Evolutionary conservation across 2,329 filamentous ascomycete species (phyloP).

Genomic region (Aspergillus sp.): DNA sequence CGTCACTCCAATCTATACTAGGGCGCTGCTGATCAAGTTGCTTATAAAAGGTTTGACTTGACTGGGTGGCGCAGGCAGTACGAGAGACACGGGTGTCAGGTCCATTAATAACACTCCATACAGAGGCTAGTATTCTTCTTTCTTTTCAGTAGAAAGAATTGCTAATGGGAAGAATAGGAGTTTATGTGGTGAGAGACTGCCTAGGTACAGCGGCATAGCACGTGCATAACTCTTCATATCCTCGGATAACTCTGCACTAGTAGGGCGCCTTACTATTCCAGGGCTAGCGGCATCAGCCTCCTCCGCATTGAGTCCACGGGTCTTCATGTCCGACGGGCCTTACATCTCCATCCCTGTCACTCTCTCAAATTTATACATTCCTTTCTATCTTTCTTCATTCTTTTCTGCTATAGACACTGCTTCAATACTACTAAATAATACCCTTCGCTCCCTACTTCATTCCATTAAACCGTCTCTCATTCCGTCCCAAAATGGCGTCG

Average conservation of each 20-base stretch:
- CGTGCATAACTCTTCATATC: background rate
- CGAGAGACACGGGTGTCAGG: background rate
- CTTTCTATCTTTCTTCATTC: background rate
- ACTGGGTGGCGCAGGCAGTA: background rate
- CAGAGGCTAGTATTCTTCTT: background rate
- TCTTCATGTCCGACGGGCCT: background rate
- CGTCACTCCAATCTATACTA: no score
- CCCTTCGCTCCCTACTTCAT: background rate
- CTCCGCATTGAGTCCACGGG: background rate
- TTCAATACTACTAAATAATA: background rate
- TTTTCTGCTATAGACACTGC: background rate
- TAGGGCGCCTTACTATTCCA: background rate
- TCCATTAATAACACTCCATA: background rate
- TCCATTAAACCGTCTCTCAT: background rate
- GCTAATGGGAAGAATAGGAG: background rate
- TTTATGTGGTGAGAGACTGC: background rate
- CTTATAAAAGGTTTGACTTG: no score
- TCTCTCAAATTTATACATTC: background rate
- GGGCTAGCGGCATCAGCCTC: background rate
- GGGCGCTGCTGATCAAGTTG: no score
- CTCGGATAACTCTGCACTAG: background rate
- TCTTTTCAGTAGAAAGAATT: background rate
- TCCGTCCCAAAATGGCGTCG: constrained; percentile 8
- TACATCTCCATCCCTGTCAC: background rate
- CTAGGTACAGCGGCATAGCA: no score